Evolutionary conservation across 768 basidiomycete genomes (phyloP).

Genomic region (Termitomyces sp.): DNA sequence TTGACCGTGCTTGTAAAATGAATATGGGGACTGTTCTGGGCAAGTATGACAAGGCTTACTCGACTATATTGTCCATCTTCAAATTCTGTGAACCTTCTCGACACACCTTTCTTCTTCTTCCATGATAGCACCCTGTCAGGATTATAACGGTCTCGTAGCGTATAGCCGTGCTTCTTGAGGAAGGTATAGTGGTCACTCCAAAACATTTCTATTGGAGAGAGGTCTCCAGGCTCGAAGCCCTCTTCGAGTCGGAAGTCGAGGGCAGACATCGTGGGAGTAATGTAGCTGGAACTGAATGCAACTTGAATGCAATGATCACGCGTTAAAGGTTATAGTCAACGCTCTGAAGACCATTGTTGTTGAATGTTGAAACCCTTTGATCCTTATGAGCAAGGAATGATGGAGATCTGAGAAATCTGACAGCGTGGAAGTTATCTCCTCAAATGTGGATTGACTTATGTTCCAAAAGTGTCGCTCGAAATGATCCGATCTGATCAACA

Average conservation of each 20-base stretch:
- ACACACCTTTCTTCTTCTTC: background rate
- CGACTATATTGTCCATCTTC: background rate
- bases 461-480: too few relatives aligned
- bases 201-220: background rate
- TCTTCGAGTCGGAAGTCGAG: background rate
- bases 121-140: background rate
- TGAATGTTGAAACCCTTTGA: too few relatives aligned
- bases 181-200: background rate
- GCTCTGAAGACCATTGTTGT: too few relatives aligned
- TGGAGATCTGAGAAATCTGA: too few relatives aligned
- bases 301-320: too few relatives aligned
- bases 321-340: too few relatives aligned
- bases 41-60: background rate
- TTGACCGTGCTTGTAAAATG: background rate
- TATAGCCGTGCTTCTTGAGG: background rate
- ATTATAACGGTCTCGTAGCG: background rate
- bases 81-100: background rate
- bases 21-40: background rate
- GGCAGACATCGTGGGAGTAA: too few relatives aligned
- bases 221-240: background rate
- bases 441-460: too few relatives aligned
- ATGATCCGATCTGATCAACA: too few relatives aligned
- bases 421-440: too few relatives aligned
- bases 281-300: too few relatives aligned
- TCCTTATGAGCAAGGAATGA: too few relatives aligned